These are phyloP conservation scores for Penicillium paneum DNA, from an alignment of 2,329 filamentous ascomycete species.

Conservation along the genomic window DNA sequence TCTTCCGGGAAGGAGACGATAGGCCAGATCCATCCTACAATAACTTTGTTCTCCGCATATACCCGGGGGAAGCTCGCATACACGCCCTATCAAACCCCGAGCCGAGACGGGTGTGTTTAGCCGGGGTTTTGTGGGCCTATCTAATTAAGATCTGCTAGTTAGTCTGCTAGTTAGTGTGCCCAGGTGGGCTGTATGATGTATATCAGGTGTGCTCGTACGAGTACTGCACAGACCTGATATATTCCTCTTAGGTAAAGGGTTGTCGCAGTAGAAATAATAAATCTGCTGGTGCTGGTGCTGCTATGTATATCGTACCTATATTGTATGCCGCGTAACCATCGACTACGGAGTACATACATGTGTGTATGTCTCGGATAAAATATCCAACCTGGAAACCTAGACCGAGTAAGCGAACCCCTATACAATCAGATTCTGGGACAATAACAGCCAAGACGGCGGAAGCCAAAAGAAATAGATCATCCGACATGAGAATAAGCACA, in stretches of 20 bases:
- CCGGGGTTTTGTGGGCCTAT: neutral
- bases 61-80: neutral
- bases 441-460: neutral
- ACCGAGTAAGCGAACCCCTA: neutral
- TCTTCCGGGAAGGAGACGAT: neutral
- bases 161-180: too few relatives aligned
- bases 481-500: neutral
- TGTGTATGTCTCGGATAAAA: neutral
- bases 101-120: neutral
- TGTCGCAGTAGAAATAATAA: too few relatives aligned
- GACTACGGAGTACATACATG: neutral
- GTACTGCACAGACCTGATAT: too few relatives aligned
- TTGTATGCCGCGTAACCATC: neutral
- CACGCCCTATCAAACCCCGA: neutral
- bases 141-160: neutral
- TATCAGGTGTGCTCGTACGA: too few relatives aligned
- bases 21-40: neutral
- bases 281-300: too few relatives aligned
- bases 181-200: too few relatives aligned
- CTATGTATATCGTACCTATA: too few relatives aligned
- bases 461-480: neutral
- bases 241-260: too few relatives aligned
- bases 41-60: neutral
- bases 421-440: neutral
- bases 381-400: neutral